A percentile compares a stretch with the other conserved stretches of the same genome.
These are phyloP conservation scores for Geotrichum cucujoidarum DNA, from an alignment of 1,139 yeast genomes.

Conservation along the genomic window DNA sequence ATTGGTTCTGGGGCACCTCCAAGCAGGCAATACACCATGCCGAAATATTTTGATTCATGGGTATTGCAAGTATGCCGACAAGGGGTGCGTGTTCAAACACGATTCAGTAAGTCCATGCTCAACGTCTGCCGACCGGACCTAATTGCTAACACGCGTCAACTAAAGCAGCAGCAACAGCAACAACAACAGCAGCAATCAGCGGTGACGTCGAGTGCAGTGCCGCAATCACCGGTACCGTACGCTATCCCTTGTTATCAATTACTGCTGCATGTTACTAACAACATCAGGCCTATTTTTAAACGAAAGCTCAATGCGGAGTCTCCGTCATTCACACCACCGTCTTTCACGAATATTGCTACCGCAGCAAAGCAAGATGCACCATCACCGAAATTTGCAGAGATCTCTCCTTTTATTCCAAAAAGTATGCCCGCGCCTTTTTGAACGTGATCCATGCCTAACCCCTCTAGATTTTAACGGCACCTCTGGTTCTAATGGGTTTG, in stretches of 20 bases:
- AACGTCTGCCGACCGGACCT: neutral
- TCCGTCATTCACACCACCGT: slow-evolving; percentile 58
- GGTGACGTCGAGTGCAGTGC: no score
- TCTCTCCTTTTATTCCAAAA: slow-evolving; percentile 27
- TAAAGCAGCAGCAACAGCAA: slow-evolving; percentile 10
- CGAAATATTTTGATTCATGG: slow-evolving; percentile 83
- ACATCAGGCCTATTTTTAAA: slow-evolving; percentile 22
- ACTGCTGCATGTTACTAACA: no score
- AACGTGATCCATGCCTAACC: no score
- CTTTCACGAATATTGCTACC: slow-evolving; percentile 22
- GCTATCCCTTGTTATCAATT: neutral
- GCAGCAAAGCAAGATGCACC: slow-evolving; percentile 9
- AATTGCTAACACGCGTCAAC: neutral
- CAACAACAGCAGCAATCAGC: neutral
- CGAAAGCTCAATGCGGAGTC: slow-evolving; percentile 58
- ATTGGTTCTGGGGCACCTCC: slow-evolving; percentile 13
- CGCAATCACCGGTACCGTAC: slow-evolving; percentile 13
- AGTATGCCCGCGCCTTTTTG: no score
- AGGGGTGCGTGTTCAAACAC: slow-evolving; percentile 84
- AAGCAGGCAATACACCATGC: slow-evolving; percentile 72
- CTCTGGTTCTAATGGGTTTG: no score
- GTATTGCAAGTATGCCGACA: slow-evolving; percentile 80
- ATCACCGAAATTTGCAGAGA: slow-evolving; percentile 25
- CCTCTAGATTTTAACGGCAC: no score
- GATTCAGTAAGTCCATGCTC: slow-evolving; percentile 30